Base-by-base conservation (phyloP, 805 yeast species). In the Wickerhamiella allomyrinae region DNA sequence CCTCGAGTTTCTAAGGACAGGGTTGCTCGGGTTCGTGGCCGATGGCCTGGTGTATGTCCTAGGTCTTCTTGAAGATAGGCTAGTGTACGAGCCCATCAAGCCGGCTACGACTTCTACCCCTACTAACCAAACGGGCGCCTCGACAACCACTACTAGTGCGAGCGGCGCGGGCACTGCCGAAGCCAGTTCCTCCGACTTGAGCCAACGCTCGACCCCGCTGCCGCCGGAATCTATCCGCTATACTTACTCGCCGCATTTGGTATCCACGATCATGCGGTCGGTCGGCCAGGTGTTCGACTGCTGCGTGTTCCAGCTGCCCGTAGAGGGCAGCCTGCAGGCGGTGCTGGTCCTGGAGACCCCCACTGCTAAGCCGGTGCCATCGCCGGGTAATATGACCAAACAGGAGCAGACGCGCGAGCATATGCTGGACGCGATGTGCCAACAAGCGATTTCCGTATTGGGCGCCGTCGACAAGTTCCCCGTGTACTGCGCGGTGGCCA, bases 21-120 rank as follows among this genome's bases (percentile, higher is more conserved):
- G 96, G 3, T 58, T 89, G 15, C 67, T 91, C 39, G 99, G 99
- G 0, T 91, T 91, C 59, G 72, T 84, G 1, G 79, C 73, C 53
- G 76, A 82, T 46, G 96, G 95, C 9, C 85, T 82, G 52, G 79
- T 91, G 0, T 91, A 79, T 54, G 81, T 91, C 2, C 62, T 91
- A 33, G 96, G 98, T 0, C 66, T 84, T 29, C 84, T 86, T 49
- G 98, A 91, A 53, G 98, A 91, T 59, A 69, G 96, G 57, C 73
- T 91, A 37, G 70, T 50, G n/a, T 36, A 36, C 25, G 20, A 22
- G 20, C 39, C 39, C 7, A 13, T 22, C 19, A 23, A 21, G 20
- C 14, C n/a, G 7, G n/a, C 29, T 2, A 10, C 3, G 27, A 15
- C 25, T 4, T 17, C 7, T 17, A 9, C 11, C 6, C 15, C 10